Evolutionary conservation across 1,284 basidiomycete genomes (phyloP), one percentile per base, ranked within the genome.

Genomic region (Moesziomyces globuligerus): DNA sequence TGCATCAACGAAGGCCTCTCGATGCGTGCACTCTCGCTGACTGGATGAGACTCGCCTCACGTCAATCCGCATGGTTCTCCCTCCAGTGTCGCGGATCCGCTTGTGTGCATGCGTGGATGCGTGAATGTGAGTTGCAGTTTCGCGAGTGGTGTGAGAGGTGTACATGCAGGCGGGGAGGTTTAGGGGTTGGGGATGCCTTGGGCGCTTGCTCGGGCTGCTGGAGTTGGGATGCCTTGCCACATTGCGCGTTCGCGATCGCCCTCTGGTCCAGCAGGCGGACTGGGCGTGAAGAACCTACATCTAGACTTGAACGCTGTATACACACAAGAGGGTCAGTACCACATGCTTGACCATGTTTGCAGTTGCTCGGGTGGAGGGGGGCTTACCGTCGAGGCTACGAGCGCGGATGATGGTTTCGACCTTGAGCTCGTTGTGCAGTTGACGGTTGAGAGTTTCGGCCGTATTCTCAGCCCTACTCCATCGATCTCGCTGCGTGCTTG

Each of bases 361-460:
- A n/a, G n/a, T n/a, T n/a, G n/a, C n/a, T n/a, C n/a, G n/a, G n/a
- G n/a, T n/a, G n/a, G n/a, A n/a, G n/a, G n/a, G n/a, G n/a, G n/a
- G n/a, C n/a, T n/a, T n/a, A n/a, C n/a, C 76, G 3, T 78, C 78
- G 7, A 79, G 49, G 10, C 76, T 76, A 9, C 78, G 48, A 0
- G 68, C 65, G 5, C 78, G 50, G 29, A 79, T 73, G 47, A 79
- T 79, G 15, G 53, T 54, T 34, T 80, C 78, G 11, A 80, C 46
- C 13, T 53, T 54, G n/a, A 80, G 51, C 47, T 80, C 78, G 55
- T 80, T 80, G 34, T 69, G 74, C 36, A 80, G 23, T 42, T 80
- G 78, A 4, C 77, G 40, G 1, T 50, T 50, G 41, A 75, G 48
- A 3, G 40, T 53, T 38, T 55, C 57, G 6, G 47, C 34, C 7